Conservation (phyloP, 495 filamentous ascomycete genomes). For the Bacidia rubella region DNA sequence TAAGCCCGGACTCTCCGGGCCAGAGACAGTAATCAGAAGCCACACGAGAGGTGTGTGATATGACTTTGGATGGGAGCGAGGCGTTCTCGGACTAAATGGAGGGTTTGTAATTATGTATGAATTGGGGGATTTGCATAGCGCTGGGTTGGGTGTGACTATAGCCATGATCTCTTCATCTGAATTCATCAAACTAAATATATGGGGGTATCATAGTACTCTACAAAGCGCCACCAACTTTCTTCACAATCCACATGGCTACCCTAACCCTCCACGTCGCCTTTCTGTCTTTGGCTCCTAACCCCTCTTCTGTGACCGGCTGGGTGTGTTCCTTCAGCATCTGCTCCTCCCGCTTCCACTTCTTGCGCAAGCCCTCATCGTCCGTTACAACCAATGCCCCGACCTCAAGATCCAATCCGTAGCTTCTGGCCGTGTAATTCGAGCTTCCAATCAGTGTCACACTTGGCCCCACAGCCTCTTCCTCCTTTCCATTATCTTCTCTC, state of each 20-base stretch:
- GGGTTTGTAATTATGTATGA: not conserved
- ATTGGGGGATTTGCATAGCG: not conserved
- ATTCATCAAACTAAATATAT: not conserved
- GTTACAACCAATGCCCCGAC: slow-evolving; percentile 77
- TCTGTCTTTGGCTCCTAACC: slow-evolving; percentile 66
- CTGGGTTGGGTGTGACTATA: not conserved
- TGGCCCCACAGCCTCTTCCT: slow-evolving; percentile 31
- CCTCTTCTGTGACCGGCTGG: slow-evolving; percentile 50
- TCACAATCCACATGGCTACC: slow-evolving; percentile 81
- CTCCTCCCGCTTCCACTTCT: slow-evolving; percentile 61
- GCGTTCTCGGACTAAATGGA: no score
- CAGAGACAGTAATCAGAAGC: not conserved
- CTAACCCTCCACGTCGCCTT: slow-evolving; percentile 75
- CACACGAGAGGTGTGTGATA: not conserved
- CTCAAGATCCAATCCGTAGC: slow-evolving; percentile 84
- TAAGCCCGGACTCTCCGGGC: not conserved
- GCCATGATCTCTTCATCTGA: no score
- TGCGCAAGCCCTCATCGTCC: slow-evolving; percentile 56
- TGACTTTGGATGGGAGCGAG: not conserved
- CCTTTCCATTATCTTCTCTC: slow-evolving; percentile 5
- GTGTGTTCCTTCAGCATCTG: slow-evolving; percentile 62
- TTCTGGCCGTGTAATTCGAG: slow-evolving; percentile 91
- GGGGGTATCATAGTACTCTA: slow-evolving; percentile 24
- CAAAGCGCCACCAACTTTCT: slow-evolving; percentile 55
- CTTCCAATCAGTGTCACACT: slow-evolving; percentile 76